A percentile compares a stretch with the other conserved stretches of the same genome.
Conservation (phyloP, 1,284 basidiomycete species). For the Bothia castanella region DNA sequence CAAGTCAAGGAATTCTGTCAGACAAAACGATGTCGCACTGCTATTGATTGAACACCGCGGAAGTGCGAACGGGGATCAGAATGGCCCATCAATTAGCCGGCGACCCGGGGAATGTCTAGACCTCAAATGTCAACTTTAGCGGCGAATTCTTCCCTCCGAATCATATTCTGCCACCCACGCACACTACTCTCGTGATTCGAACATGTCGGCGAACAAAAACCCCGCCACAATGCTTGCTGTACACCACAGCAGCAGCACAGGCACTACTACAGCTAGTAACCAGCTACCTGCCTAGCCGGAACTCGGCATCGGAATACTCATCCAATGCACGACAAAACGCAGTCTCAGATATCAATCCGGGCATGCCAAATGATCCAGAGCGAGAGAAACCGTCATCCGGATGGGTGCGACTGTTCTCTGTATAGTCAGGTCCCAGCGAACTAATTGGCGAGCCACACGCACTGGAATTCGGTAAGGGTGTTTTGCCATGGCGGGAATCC, state of each 20-base stretch:
- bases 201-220: too few species aligned
- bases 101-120: background rate
- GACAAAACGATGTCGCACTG: background rate
- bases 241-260: background rate
- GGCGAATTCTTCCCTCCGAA: background rate
- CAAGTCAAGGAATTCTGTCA: conserved; percentile 1
- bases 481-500: conserved; percentile 80
- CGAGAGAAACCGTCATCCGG: conserved; percentile 15
- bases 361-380: background rate
- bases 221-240: conserved; percentile 1
- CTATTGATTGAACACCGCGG: background rate
- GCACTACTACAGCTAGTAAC: conserved; percentile 5
- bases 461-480: conserved; percentile 72
- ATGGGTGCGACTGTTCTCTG: conserved; percentile 23
- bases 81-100: background rate
- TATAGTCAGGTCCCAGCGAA: conserved; percentile 10
- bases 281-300: conserved; percentile 65
- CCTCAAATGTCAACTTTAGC: background rate
- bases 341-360: conserved; percentile 43
- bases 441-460: conserved; percentile 27
- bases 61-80: conserved; percentile 1
- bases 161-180: background rate
- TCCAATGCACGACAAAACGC: conserved; percentile 66
- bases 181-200: too few species aligned
- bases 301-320: conserved; percentile 64